phyloP scores from a whole-genome alignment of 345 rosid genomes.

The Microthlaspi erraticum region DNA sequence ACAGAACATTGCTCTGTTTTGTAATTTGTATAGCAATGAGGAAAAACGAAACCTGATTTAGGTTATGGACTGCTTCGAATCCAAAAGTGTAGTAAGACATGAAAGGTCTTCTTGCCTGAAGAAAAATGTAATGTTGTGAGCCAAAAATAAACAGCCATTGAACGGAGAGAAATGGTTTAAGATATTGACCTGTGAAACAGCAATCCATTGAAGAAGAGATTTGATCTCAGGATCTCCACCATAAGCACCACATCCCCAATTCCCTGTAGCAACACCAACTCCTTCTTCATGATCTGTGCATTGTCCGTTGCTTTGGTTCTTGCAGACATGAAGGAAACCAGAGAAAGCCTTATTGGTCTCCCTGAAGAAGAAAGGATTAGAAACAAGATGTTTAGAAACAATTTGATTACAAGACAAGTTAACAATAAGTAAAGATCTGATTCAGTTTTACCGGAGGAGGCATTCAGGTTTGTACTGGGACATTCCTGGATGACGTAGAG shows the following conservation, averaged over 20 bases:
- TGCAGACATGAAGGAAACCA: slow-evolving; percentile 72
- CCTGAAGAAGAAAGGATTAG: slow-evolving; percentile 41
- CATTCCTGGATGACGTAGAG: slow-evolving; percentile 62
- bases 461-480: slow-evolving; percentile 56
- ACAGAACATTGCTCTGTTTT: neutral
- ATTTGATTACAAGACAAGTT: neutral
- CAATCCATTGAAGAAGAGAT: slow-evolving; percentile 90
- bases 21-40: neutral
- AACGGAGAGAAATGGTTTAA: neutral
- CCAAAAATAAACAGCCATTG: neutral
- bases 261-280: slow-evolving; percentile 77
- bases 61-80: slow-evolving; percentile 51
- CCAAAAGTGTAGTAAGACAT: slow-evolving; percentile 66
- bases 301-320: neutral
- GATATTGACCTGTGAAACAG: slow-evolving; percentile 78
- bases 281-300: slow-evolving; percentile 47
- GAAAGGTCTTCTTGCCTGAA: slow-evolving; percentile 74
- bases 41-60: slow-evolving; percentile 55
- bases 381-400: neutral
- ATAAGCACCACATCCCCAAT: slow-evolving; percentile 98
- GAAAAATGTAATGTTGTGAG: slow-evolving; percentile 27
- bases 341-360: slow-evolving; percentile 83
- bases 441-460: slow-evolving; percentile 57
- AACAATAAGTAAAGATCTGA: neutral
- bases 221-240: slow-evolving; percentile 91